These are phyloP conservation scores for Naumovozyma castellii DNA, from an alignment of 805 yeast genomes.

Conservation along the genomic window DNA sequence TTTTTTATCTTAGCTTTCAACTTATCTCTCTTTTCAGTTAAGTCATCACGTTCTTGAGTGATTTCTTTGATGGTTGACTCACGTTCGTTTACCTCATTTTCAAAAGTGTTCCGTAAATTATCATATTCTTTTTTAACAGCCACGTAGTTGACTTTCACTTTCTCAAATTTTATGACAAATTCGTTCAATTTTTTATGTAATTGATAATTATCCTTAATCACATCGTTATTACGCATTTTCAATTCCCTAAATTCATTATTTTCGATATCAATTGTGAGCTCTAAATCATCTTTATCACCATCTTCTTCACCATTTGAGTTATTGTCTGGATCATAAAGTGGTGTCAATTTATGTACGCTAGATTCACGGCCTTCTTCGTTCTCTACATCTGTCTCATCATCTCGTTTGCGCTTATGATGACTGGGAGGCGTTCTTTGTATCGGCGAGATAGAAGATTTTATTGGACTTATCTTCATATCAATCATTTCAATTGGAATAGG, in stretches of 20 bases:
- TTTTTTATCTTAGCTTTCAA: constrained; percentile 15
- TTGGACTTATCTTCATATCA: constrained; percentile 7
- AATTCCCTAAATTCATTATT: neutral
- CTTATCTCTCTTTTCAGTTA: constrained; percentile 8
- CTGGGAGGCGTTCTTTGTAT: neutral
- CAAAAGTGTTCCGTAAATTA: constrained; percentile 6
- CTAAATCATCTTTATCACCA: constrained; percentile 12
- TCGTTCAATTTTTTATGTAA: constrained; percentile 14
- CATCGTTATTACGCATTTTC: constrained; percentile 15
- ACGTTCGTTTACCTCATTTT: constrained; percentile 6
- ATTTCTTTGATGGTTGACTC: constrained; percentile 3
- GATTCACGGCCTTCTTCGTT: neutral
- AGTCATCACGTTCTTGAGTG: constrained; percentile 7
- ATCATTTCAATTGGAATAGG: constrained; percentile 26
- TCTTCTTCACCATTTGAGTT: constrained; percentile 4
- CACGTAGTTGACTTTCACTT: constrained; percentile 7
- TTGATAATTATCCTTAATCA: constrained; percentile 13
- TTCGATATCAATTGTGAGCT: neutral
- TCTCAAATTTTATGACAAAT: constrained; percentile 11
- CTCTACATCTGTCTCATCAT: neutral
- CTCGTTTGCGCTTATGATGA: neutral
- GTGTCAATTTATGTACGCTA: constrained; percentile 16
- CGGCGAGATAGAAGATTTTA: constrained; percentile 1
- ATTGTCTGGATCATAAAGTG: constrained; percentile 9
- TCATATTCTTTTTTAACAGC: constrained; percentile 5